A percentile compares a stretch with the other conserved stretches of the same genome.
These are phyloP conservation scores for Oxyria digyna DNA, from an alignment of 148 eudicot species.

Conservation along the genomic window DNA sequence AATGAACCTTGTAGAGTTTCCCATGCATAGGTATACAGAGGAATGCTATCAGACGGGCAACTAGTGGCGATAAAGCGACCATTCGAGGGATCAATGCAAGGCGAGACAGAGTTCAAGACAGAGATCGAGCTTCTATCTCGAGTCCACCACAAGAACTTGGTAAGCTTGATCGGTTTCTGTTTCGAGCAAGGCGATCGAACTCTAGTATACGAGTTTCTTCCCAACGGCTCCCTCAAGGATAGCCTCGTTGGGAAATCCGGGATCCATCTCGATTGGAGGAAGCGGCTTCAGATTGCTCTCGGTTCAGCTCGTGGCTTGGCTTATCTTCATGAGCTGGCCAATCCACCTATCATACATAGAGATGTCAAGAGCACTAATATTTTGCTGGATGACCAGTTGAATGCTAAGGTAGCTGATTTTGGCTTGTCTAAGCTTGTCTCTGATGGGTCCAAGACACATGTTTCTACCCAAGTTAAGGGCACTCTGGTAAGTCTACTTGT, in stretches of 20 bases:
- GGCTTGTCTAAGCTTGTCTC: conserved; percentile 82
- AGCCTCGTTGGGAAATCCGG: conserved; percentile 72
- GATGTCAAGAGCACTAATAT: conserved; percentile 91
- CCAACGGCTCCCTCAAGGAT: conserved; percentile 84
- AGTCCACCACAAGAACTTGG: conserved; percentile 92
- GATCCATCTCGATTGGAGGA: conserved; percentile 76
- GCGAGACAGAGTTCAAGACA: conserved; percentile 83
- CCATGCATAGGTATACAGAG: conserved; percentile 60
- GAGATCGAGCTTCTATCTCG: conserved; percentile 94
- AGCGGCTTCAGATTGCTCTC: conserved; percentile 69
- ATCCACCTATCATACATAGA: conserved; percentile 89
- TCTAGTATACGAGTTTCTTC: conserved; percentile 81
- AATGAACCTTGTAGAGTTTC: too few species aligned
- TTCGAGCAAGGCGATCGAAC: conserved; percentile 86
- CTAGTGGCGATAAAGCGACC: conserved; percentile 78
- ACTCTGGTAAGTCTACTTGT: conserved; percentile 38
- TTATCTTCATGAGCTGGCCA: conserved; percentile 83
- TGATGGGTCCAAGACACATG: conserved; percentile 54
- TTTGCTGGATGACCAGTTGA: conserved; percentile 64
- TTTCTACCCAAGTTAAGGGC: conserved; percentile 98
- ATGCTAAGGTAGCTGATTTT: conserved; percentile 90
- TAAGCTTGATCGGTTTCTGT: conserved; percentile 74
- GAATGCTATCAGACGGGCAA: conserved; percentile 53
- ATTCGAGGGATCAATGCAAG: conserved; percentile 78
- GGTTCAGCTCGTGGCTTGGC: conserved; percentile 92